phyloP scores from a whole-genome alignment of 805 yeast genomes.

The Wickerhamiella cacticola region DNA sequence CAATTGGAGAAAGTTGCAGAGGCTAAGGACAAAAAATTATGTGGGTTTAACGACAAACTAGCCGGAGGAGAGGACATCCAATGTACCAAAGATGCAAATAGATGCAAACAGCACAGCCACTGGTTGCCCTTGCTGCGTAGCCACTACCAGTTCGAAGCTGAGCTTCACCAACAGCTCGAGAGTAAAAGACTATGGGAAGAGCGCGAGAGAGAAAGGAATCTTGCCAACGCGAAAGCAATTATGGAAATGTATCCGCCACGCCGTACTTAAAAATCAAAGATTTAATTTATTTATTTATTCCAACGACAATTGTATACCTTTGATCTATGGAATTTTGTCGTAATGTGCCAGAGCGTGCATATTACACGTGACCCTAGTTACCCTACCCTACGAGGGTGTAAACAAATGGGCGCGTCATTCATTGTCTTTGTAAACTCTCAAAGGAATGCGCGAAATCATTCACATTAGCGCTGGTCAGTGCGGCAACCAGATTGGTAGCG shows the following conservation, averaged over 20 bases:
- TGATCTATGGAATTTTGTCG: background rate
- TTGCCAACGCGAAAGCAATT: background rate
- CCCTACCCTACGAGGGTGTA: conserved; percentile 6
- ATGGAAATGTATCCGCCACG: background rate
- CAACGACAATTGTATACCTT: background rate
- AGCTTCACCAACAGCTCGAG: background rate
- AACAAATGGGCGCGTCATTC: conserved; percentile 7
- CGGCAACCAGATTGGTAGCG: conserved; percentile 32
- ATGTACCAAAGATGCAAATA: background rate
- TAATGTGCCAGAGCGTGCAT: background rate
- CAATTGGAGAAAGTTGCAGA: background rate
- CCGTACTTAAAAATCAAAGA: background rate
- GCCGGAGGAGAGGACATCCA: background rate
- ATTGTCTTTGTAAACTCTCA: background rate
- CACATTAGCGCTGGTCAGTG: conserved; percentile 90
- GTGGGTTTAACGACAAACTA: background rate
- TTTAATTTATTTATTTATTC: background rate
- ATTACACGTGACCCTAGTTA: background rate
- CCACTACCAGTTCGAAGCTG: background rate
- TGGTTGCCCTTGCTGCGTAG: background rate
- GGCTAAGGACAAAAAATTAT: background rate
- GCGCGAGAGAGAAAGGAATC: background rate
- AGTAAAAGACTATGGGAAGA: background rate
- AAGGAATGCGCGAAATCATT: conserved; percentile 31
- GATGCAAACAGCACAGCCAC: conserved; percentile 1